Evolutionary conservation across 75 land plant species (phyloP), one percentile per base, ranked within the genome.

Genomic region (Sequoiadendron giganteum): DNA sequence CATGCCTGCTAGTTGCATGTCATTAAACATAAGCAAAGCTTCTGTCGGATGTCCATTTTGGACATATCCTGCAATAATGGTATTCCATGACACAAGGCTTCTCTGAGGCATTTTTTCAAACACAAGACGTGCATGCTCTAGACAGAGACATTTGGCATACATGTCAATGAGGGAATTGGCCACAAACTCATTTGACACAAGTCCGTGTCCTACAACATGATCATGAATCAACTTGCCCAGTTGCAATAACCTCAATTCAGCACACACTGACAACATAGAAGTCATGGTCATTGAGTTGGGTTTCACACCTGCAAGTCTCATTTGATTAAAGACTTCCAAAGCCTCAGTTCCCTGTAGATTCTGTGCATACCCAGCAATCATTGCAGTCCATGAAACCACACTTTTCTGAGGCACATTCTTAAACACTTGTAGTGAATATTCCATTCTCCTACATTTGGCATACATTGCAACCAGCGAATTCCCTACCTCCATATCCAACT

Each of bases 401-500:
- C 94, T 95, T 87, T 87, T 94, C 8, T 65, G 32, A 49, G 32
- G 30, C 87, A 94, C 56, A 11, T 49, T 83, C 30, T 89, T 86
- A 61, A 95, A 95, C 40, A 95, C 58, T 52, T 47, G 47, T 38
- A 61, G 70, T n/a, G 95, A 91, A 61, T 88, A 92, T 40, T 86
- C 73, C 39, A 88, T 81, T 38, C 73, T 87, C 19, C 95, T 95
- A 89, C 96, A 95, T 42, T 95, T 95, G 25, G 93, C 89, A 58
- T 95, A 95, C 96, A 95, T 94, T 10, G 93, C 90, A 16, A 95
- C 85, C 70, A 94, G 87, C 80, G 95, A 90, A 88, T 92, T 95
- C 6, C 89, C 85, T 38, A 95, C 88, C 52, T 88, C 79, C 13
- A 86, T 7, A 86, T 93, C 87, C 0, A 88, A 90, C 85, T 88